Conservation (phyloP, 768 basidiomycete genomes). For the Plicaturopsis crispa region DNA sequence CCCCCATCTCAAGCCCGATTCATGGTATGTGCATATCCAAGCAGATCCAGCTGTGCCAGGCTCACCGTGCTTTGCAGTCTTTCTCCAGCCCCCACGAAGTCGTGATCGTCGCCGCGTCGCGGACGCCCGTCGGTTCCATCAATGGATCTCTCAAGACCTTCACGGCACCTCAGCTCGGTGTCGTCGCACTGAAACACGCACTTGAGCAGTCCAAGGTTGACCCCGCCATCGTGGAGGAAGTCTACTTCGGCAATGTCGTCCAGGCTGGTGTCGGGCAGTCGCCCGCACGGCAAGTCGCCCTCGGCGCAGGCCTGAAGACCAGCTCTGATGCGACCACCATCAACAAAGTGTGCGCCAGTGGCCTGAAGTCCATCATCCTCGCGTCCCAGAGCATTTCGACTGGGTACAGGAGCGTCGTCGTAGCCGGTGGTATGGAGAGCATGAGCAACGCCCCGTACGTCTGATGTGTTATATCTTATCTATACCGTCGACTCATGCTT, state of each 20-base stretch:
- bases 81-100: constrained; percentile 57
- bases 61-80: constrained; percentile 21
- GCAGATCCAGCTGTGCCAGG: too few relatives aligned
- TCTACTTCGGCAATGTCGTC: constrained; percentile 96
- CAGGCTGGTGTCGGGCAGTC: constrained; percentile 97
- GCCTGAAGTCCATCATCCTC: constrained; percentile 92
- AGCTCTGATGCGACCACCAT: constrained; percentile 95
- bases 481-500: constrained; percentile 6
- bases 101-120: constrained; percentile 88
- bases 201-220: constrained; percentile 74
- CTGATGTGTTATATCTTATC: constrained; percentile 2
- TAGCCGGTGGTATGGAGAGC: constrained; percentile 97
- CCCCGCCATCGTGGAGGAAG: constrained; percentile 82
- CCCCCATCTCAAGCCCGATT: constrained; percentile 20
- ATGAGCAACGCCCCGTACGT: constrained; percentile 99
- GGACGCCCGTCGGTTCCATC: constrained; percentile 91
- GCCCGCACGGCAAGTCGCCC: constrained; percentile 96
- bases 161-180: constrained; percentile 88
- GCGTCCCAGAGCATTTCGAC: constrained; percentile 86
- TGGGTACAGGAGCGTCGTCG: constrained; percentile 81
- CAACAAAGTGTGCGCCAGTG: constrained; percentile 99
- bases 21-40: constrained; percentile 37
- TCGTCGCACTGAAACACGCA: constrained; percentile 85
- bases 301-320: constrained; percentile 75
- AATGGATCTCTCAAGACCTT: constrained; percentile 84